phyloP scores from a whole-genome alignment of 1,139 yeast species.

The Taiozyma sp. region DNA sequence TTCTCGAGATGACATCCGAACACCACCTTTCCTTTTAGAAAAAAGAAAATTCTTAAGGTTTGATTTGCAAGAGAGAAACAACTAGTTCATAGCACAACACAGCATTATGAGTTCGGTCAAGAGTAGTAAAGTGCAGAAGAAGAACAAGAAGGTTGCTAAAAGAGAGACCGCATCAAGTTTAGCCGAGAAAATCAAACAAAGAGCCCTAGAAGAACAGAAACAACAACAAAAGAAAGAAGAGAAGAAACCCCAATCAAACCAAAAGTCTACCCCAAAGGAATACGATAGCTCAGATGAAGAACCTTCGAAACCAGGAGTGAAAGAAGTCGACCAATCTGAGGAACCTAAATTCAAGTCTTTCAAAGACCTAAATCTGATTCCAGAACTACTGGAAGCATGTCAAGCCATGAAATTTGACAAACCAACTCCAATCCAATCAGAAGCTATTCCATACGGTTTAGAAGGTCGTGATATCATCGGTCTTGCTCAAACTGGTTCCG shows the following conservation, averaged over 20 bases:
- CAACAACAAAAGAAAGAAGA: conserved; percentile 1
- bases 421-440: conserved; percentile 90
- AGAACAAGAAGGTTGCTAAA: conserved; percentile 19
- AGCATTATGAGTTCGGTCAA: background rate
- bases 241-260: conserved; percentile 1
- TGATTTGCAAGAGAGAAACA: background rate
- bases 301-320: background rate
- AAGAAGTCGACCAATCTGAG: conserved; percentile 18
- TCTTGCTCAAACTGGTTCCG: conserved; percentile 80
- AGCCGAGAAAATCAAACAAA: conserved; percentile 45
- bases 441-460: conserved; percentile 87
- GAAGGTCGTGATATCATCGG: conserved; percentile 82
- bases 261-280: conserved; percentile 13
- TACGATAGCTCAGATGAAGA: background rate
- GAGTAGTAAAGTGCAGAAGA: conserved; percentile 14
- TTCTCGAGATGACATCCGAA: conserved; percentile 23
- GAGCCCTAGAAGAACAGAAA: conserved; percentile 37
- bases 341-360: conserved; percentile 30
- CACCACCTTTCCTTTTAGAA: conserved; percentile 8
- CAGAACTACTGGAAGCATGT: conserved; percentile 78
- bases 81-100: background rate
- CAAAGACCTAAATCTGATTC: conserved; percentile 57
- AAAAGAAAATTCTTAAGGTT: background rate
- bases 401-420: conserved; percentile 55
- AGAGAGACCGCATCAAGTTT: conserved; percentile 25